phyloP scores from a whole-genome alignment of 2,329 filamentous ascomycete genomes.

The Hypoxylon sp. region DNA sequence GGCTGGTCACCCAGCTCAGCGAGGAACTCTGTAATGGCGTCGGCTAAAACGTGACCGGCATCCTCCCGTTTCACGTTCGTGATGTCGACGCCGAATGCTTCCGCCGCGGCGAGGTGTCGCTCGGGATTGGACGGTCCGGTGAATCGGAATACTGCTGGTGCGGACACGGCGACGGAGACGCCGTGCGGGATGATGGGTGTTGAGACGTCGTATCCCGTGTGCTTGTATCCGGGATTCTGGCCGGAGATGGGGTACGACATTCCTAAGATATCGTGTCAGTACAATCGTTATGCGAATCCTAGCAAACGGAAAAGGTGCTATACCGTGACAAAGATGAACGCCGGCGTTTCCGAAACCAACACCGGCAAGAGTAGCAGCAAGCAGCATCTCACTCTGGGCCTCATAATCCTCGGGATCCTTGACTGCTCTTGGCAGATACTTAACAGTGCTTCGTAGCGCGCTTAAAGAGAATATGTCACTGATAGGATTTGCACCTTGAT shows the following conservation, averaged over 20 bases:
- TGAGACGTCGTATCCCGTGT: conserved; percentile 82
- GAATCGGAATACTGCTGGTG: conserved; percentile 93
- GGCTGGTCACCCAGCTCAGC: conserved; percentile 89
- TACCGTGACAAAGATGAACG: conserved; percentile 78
- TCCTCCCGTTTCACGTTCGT: conserved; percentile 87
- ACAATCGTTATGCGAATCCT: not conserved
- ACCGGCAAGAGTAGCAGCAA: conserved; percentile 91
- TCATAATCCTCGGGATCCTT: conserved; percentile 89
- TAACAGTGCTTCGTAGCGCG: conserved; percentile 82
- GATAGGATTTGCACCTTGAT: conserved; percentile 97
- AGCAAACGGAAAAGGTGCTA: conserved; percentile 12
- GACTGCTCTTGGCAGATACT: conserved; percentile 90
- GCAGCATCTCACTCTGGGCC: conserved; percentile 93
- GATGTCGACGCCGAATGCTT: conserved; percentile 90
- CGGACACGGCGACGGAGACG: conserved; percentile 92
- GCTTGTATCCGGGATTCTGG: conserved; percentile 90
- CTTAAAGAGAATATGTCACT: conserved; percentile 95
- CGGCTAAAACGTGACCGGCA: conserved; percentile 86
- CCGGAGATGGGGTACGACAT: conserved; percentile 99
- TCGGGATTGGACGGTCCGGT: conserved; percentile 92
- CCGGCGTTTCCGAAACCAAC: conserved; percentile 98
- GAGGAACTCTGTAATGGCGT: conserved; percentile 84
- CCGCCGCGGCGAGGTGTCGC: conserved; percentile 86
- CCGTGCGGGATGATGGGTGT: conserved; percentile 91
- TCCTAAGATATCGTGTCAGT: conserved; percentile 54